These are phyloP conservation scores for Phytophthora sp. DNA, from an alignment of 352 stramenopile species.

Conservation along the genomic window DNA sequence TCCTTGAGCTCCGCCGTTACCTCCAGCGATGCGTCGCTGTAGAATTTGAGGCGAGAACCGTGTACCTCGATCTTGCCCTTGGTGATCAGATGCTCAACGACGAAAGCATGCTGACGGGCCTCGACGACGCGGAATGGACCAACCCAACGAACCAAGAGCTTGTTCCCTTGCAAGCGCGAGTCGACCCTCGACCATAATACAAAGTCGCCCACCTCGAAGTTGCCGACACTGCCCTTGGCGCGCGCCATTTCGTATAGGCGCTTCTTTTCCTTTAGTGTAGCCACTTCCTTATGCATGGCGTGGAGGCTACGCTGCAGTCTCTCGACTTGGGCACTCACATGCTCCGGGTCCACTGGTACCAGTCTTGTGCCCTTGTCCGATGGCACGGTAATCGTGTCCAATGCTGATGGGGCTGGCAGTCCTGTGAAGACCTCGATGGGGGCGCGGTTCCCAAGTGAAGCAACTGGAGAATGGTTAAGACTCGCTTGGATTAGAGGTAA, in stretches of 20 bases:
- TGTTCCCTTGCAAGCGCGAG: background rate
- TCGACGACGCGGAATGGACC: constrained; percentile 2
- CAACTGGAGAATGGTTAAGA: constrained; percentile 21
- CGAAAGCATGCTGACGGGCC: too few relatives aligned
- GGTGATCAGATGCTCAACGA: too few relatives aligned
- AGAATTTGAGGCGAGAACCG: too few relatives aligned
- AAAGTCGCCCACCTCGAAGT: background rate
- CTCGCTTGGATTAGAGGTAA: constrained; percentile 17
- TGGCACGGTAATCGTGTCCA: background rate
- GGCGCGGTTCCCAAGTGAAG: background rate
- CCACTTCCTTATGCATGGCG: background rate
- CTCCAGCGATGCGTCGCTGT: too few relatives aligned
- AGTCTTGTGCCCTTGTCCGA: background rate
- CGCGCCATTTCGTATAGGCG: background rate
- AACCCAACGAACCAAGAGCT: constrained; percentile 2
- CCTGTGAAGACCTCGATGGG: constrained; percentile 20
- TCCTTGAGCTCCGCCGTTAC: too few relatives aligned
- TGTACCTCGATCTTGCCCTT: too few relatives aligned
- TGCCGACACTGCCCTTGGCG: background rate
- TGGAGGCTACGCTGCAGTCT: background rate
- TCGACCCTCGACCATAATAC: background rate
- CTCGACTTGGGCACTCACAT: background rate
- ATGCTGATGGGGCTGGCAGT: background rate
- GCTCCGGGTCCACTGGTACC: background rate
- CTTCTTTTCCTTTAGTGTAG: background rate